phyloP scores from a whole-genome alignment of 441 rosid genomes.

The Erodium texanum region DNA sequence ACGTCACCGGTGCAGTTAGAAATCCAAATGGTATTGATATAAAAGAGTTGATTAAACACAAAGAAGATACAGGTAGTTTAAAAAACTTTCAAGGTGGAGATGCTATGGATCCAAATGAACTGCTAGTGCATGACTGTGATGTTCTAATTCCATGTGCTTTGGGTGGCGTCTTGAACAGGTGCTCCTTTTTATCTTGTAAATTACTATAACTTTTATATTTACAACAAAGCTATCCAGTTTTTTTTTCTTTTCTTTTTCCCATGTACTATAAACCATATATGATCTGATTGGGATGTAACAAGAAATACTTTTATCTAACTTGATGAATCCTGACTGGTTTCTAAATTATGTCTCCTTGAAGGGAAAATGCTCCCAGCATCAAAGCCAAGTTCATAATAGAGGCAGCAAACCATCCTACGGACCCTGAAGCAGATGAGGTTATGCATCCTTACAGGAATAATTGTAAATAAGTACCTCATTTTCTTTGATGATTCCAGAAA shows the following conservation, averaged over 20 bases:
- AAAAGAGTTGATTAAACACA: slow-evolving; percentile 47
- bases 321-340: background rate
- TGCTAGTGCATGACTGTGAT: slow-evolving; percentile 83
- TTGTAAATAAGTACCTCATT: too few relatives aligned
- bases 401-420: slow-evolving; percentile 96
- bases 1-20: slow-evolving; percentile 75
- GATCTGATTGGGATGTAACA: too few relatives aligned
- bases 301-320: background rate
- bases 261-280: background rate
- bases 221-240: background rate
- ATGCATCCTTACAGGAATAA: background rate
- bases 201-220: background rate
- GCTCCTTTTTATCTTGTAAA: background rate
- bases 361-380: slow-evolving; percentile 87
- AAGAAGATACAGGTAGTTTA: slow-evolving; percentile 50
- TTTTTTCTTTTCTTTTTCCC: too few relatives aligned
- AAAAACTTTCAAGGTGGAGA: slow-evolving; percentile 64
- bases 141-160: slow-evolving; percentile 93
- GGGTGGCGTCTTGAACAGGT: slow-evolving; percentile 92
- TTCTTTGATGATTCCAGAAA: too few relatives aligned
- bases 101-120: slow-evolving; percentile 47
- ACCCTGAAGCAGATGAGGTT: slow-evolving; percentile 97
- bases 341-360: slow-evolving; percentile 16
- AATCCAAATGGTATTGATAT: slow-evolving; percentile 70
- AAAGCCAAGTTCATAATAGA: slow-evolving; percentile 90